A percentile compares a stretch with the other conserved stretches of the same genome.
These are phyloP conservation scores for Blastobotrys aristatus DNA, from an alignment of 1,139 yeast genomes.

Conservation along the genomic window DNA sequence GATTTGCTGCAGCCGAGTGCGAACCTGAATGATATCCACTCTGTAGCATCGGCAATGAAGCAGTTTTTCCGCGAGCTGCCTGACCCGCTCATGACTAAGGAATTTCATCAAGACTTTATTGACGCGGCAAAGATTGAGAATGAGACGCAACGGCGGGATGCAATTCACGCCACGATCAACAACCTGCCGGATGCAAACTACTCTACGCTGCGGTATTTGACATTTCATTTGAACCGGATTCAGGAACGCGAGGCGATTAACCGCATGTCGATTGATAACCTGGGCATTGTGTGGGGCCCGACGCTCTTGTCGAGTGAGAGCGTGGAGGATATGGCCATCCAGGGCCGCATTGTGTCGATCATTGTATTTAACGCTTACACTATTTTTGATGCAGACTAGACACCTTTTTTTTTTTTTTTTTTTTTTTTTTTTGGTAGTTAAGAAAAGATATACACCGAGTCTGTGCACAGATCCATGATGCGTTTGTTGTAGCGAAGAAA, in stretches of 20 bases:
- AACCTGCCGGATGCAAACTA: slow-evolving; percentile 92
- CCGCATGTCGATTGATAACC: slow-evolving; percentile 73
- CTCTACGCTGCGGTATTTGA: slow-evolving; percentile 77
- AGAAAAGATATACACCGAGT: no score
- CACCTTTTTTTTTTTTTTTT: no score
- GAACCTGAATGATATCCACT: slow-evolving; percentile 43
- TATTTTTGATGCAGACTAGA: slow-evolving; percentile 68
- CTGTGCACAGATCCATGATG: neutral
- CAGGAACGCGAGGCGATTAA: slow-evolving; percentile 58
- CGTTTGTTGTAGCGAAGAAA: neutral
- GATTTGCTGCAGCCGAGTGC: slow-evolving; percentile 48
- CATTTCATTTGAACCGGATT: slow-evolving; percentile 79
- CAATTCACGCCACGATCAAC: slow-evolving; percentile 80
- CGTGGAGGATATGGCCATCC: slow-evolving; percentile 74
- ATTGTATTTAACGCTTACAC: slow-evolving; percentile 79
- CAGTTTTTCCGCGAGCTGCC: slow-evolving; percentile 77
- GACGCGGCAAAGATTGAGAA: slow-evolving; percentile 71
- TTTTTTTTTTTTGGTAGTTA: neutral
- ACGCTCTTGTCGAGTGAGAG: slow-evolving; percentile 65
- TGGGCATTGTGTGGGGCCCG: slow-evolving; percentile 94
- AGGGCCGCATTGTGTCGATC: slow-evolving; percentile 79
- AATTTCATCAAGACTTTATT: slow-evolving; percentile 68
- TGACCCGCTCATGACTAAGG: slow-evolving; percentile 66
- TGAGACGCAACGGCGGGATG: slow-evolving; percentile 55
- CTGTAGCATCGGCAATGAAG: slow-evolving; percentile 71